Conservation (phyloP, 768 basidiomycete genomes). For the Mycena vulgaris region DNA sequence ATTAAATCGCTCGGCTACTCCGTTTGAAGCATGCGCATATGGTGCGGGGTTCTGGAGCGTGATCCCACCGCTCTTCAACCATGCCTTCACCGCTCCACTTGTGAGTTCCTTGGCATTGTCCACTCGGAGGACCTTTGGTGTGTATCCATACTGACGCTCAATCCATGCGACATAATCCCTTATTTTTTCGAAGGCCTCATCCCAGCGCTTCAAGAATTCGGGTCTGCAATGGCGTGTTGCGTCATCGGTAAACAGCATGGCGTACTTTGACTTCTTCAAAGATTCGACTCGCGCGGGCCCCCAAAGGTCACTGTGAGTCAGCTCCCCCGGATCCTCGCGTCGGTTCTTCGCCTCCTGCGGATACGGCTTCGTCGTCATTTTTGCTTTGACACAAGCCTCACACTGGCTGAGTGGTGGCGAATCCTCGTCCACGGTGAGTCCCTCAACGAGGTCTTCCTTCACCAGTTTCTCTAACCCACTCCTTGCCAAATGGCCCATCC, state of each 20-base stretch:
- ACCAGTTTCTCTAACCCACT: neutral
- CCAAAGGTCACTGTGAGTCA: slow-evolving; percentile 28
- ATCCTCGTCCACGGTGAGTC: neutral
- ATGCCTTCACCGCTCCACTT: slow-evolving; percentile 40
- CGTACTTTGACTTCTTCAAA: slow-evolving; percentile 2
- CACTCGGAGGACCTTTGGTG: slow-evolving; percentile 34
- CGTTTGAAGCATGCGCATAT: slow-evolving; percentile 57
- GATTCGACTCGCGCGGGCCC: slow-evolving; percentile 28
- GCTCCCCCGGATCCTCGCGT: slow-evolving; percentile 26
- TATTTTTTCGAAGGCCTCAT: slow-evolving; percentile 22
- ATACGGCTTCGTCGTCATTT: slow-evolving; percentile 28
- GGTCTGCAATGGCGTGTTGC: slow-evolving; percentile 15
- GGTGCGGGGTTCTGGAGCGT: slow-evolving; percentile 50
- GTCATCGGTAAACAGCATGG: slow-evolving; percentile 25
- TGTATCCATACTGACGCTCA: slow-evolving; percentile 20
- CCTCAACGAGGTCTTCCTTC: neutral
- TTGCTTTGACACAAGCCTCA: slow-evolving; percentile 31
- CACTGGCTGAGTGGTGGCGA: slow-evolving; percentile 23
- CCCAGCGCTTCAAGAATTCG: slow-evolving; percentile 26
- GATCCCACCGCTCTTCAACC: slow-evolving; percentile 45
- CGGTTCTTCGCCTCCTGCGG: slow-evolving; percentile 28
- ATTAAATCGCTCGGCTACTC: slow-evolving; percentile 58
- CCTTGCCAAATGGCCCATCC: slow-evolving; percentile 25
- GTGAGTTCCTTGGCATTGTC: slow-evolving; percentile 54
- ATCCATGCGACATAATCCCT: slow-evolving; percentile 21